A percentile compares a stretch with the other conserved stretches of the same genome.
Evolutionary conservation across 306 rosid genomes (phyloP).

Genomic region (Cercis canadensis): DNA sequence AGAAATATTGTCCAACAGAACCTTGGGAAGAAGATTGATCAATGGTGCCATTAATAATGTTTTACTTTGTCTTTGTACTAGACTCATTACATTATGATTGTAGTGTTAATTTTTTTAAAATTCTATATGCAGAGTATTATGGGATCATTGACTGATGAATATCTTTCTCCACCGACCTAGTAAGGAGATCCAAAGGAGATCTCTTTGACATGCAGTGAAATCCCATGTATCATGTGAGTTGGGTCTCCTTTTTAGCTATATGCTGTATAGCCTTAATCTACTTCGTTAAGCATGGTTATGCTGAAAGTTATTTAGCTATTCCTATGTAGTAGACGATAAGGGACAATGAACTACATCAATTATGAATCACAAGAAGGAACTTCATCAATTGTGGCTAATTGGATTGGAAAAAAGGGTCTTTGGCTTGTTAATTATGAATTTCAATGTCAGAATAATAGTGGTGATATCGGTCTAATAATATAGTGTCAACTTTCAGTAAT

Average conservation of each 20-base stretch:
- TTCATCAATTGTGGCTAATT: slow-evolving; percentile 12
- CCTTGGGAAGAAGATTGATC: slow-evolving; percentile 72
- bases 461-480: not conserved
- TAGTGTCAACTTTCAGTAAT: not conserved
- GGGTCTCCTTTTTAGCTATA: slow-evolving; percentile 20
- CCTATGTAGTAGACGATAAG: not conserved
- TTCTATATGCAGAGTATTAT: slow-evolving; percentile 32
- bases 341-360: not conserved
- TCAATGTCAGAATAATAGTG: too few relatives aligned
- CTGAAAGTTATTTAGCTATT: not conserved
- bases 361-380: not conserved
- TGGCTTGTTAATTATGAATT: slow-evolving; percentile 30
- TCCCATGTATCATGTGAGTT: slow-evolving; percentile 45
- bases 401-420: slow-evolving; percentile 1
- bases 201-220: slow-evolving; percentile 24
- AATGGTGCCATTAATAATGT: slow-evolving; percentile 45
- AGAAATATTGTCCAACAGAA: slow-evolving; percentile 88
- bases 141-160: slow-evolving; percentile 24
- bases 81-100: not conserved
- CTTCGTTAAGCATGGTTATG: not conserved
- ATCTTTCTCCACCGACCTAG: slow-evolving; percentile 33
- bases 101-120: slow-evolving; percentile 16
- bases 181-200: slow-evolving; percentile 38
- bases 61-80: slow-evolving; percentile 22
- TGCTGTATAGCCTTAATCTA: too few relatives aligned